Evolutionary conservation across 2,329 filamentous ascomycete genomes (phyloP).

Genomic region (Colletotrichum destructivum): DNA sequence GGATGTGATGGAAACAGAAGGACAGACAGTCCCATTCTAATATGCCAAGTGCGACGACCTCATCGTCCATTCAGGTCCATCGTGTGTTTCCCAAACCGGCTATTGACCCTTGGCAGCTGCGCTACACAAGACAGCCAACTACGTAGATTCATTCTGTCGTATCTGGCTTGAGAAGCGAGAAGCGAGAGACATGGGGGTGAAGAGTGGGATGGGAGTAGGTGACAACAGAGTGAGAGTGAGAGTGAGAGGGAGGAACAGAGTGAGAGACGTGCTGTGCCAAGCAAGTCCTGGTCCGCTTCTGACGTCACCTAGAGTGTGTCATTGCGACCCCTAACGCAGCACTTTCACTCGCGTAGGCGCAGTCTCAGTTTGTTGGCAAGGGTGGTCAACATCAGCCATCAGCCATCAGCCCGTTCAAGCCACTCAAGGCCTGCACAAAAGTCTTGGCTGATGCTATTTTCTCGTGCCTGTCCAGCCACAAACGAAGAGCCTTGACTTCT

Average conservation of each 20-base stretch:
- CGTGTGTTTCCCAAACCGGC: background rate
- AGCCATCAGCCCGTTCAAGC: background rate
- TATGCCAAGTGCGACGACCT: background rate
- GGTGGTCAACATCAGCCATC: background rate
- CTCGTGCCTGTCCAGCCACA: constrained; percentile 24
- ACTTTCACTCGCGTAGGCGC: background rate
- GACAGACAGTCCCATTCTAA: background rate
- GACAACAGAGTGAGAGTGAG: too few species aligned
- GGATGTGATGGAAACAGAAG: background rate
- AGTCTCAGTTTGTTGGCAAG: background rate
- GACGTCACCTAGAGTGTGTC: constrained; percentile 20
- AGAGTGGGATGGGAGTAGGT: too few species aligned
- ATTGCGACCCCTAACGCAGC: constrained; percentile 9
- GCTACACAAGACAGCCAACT: background rate
- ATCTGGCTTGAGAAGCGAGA: background rate
- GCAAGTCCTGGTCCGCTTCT: constrained; percentile 18
- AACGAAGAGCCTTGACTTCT: background rate
- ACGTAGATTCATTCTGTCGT: constrained; percentile 5
- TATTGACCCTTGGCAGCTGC: constrained; percentile 11
- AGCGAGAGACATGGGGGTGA: background rate
- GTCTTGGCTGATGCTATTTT: constrained; percentile 37
- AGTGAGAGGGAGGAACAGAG: background rate
- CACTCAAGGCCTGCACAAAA: constrained; percentile 32
- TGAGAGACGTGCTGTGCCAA: constrained; percentile 17
- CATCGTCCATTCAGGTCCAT: background rate